Conservation (phyloP, 139 green algal genomes). For the Spirogloea muscicola region DNA sequence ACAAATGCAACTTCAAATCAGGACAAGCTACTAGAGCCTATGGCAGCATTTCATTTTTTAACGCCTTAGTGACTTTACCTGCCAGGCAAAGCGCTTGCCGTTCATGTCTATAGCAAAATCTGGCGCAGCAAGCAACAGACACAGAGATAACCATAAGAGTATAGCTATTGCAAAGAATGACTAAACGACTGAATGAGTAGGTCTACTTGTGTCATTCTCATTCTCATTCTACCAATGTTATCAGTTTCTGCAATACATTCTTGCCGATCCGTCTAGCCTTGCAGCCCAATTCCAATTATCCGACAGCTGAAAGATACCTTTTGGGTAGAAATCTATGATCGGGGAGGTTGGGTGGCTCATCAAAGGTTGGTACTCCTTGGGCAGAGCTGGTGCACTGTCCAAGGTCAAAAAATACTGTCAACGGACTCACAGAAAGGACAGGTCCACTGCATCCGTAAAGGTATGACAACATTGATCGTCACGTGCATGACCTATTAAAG, state of each 20-base stretch:
- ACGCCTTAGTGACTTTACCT: no score
- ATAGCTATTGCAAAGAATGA: constrained; percentile 26
- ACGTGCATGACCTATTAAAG: neutral
- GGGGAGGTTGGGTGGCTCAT: constrained; percentile 77
- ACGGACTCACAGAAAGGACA: neutral
- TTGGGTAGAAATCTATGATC: constrained; percentile 96
- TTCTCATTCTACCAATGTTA: neutral
- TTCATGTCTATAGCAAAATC: constrained; percentile 97
- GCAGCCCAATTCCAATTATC: neutral
- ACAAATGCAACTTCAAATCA: no score
- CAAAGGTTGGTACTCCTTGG: constrained; percentile 59
- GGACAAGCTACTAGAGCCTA: no score
- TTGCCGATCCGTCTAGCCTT: neutral
- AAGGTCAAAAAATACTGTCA: constrained; percentile 3
- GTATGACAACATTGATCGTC: neutral
- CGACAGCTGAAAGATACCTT: constrained; percentile 14
- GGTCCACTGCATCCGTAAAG: neutral
- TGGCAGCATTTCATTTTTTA: no score
- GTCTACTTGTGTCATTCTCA: neutral
- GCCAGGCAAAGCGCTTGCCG: constrained; percentile 95
- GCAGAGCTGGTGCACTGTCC: constrained; percentile 69
- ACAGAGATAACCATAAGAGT: no score
- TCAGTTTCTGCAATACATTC: constrained; percentile 14
- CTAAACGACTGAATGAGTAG: neutral
- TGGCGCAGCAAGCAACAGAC: constrained; percentile 11